Percentiles rank a stretch among this genome's conserved stretches.
Conservation (phyloP, 192 early-diverging fungal genomes). For the Linderina pennispora region DNA sequence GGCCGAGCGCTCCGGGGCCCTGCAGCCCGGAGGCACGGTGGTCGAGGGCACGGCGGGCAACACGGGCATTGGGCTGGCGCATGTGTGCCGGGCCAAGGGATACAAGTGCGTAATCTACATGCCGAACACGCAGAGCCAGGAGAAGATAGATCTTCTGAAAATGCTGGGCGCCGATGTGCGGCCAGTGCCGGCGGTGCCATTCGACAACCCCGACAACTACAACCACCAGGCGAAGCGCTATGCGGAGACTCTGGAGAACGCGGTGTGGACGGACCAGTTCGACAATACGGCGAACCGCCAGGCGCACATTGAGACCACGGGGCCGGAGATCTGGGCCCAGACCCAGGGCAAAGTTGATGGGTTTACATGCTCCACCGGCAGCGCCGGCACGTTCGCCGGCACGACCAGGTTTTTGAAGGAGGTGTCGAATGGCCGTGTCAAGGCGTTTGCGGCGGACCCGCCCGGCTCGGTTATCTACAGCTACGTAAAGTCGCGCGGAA, state of each 20-base stretch:
- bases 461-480: slow-evolving; percentile 89
- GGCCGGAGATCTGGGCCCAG: slow-evolving; percentile 91
- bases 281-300: slow-evolving; percentile 88
- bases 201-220: slow-evolving; percentile 89
- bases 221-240: slow-evolving; percentile 86
- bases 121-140: slow-evolving; percentile 95
- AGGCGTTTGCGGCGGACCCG: slow-evolving; percentile 84
- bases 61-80: slow-evolving; percentile 95
- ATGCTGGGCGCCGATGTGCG: slow-evolving; percentile 95
- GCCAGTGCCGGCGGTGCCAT: slow-evolving; percentile 87
- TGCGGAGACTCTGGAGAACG: slow-evolving; percentile 73
- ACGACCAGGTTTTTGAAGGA: slow-evolving; percentile 78
- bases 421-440: slow-evolving; percentile 56
- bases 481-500: slow-evolving; percentile 66
- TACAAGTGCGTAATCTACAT: slow-evolving; percentile 96
- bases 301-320: slow-evolving; percentile 93
- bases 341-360: slow-evolving; percentile 75
- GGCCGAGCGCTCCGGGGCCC: slow-evolving; percentile 80
- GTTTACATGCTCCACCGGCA: slow-evolving; percentile 90
- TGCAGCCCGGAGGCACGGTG: slow-evolving; percentile 85
- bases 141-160: slow-evolving; percentile 87
- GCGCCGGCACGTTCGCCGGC: slow-evolving; percentile 88
- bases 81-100: slow-evolving; percentile 87
- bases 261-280: slow-evolving; percentile 97
- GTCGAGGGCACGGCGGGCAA: slow-evolving; percentile 86